Base-by-base conservation (phyloP, 441 rosid genomes). In the Erodium texanum region DNA sequence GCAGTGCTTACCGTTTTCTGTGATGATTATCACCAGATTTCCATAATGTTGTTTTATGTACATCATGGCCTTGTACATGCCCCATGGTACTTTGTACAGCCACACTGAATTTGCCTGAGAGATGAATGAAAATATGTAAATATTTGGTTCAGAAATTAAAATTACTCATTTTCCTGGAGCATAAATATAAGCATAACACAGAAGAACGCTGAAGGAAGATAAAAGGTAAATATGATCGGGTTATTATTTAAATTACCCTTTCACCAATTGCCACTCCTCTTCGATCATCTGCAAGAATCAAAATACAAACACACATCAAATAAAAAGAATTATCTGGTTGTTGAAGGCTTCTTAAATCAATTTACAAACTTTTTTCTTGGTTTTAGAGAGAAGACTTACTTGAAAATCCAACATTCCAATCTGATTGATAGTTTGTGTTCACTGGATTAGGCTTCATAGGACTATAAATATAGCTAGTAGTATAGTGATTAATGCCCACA, bases 81-180 rank as follows among this genome's bases (percentile, higher is more conserved):
- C 97, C 96, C 99, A 88, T 43, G 99, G 99, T 34, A 92, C 97
- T 62, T 84, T 77, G 72, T 94, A 91, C 41, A 94, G 89, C 97
- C 97, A 94, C 34, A 73, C 54, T 16, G 97, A 94, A 72, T 94
- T 24, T n/a, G 88, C 99, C 96, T 91, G 85, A 45, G 59, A 61
- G 23, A 7, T 38, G 45, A 45, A 48, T 20, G n/a, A 10, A 10
- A 10, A 45, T 0, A 45, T 54, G 20, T 50, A 16, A n/a, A 16
- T 2, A 50, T 14, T 27, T 4, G 29, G 29, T 27, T 27, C 4
- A 27, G 2, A 27, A 27, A 27, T 27, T 4, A 27, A 27, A 27
- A 27, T 27, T 27, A n/a, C n/a, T n/a, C n/a, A n/a, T n/a, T n/a
- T n/a, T n/a, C n/a, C n/a, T n/a, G n/a, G n/a, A n/a, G 29, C 29